phyloP scores from a whole-genome alignment of 805 yeast species.

The Yamadazyma endophytica region DNA sequence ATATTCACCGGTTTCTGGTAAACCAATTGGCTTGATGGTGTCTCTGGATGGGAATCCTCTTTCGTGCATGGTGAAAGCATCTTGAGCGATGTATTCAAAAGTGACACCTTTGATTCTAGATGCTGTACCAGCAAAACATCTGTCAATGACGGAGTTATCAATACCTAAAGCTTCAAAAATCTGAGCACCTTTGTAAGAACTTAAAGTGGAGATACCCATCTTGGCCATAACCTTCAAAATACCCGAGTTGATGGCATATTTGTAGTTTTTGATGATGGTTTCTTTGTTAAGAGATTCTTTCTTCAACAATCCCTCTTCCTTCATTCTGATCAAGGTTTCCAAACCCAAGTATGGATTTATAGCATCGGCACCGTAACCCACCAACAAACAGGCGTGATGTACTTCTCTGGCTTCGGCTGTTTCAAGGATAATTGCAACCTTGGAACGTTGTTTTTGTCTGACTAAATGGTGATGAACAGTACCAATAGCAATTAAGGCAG shows the following conservation, averaged over 20 bases:
- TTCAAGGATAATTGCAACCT: conserved; percentile 87
- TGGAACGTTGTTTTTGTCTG: conserved; percentile 92
- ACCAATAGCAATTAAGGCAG: conserved; percentile 90
- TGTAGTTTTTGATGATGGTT: conserved; percentile 70
- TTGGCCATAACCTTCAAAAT: conserved; percentile 96
- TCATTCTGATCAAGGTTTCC: conserved; percentile 83
- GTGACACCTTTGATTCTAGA: conserved; percentile 95
- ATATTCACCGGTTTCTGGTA: conserved; percentile 95
- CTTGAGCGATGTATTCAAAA: conserved; percentile 94
- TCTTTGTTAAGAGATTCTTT: conserved; percentile 54
- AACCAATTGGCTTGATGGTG: conserved; percentile 63
- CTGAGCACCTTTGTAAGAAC: conserved; percentile 99
- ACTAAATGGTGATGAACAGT: conserved; percentile 96
- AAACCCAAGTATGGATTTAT: conserved; percentile 90
- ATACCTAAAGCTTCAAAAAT: conserved; percentile 96
- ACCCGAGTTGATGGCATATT: conserved; percentile 83
- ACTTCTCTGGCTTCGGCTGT: conserved; percentile 98
- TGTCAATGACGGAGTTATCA: conserved; percentile 90
- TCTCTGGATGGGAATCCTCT: conserved; percentile 82
- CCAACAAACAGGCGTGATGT: conserved; percentile 89
- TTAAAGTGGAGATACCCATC: conserved; percentile 98
- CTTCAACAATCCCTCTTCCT: conserved; percentile 66
- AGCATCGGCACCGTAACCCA: conserved; percentile 98
- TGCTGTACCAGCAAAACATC: conserved; percentile 96
- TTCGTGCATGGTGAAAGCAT: conserved; percentile 90